These are phyloP conservation scores for Gastroboletus turbinatus DNA, from an alignment of 1,284 basidiomycete genomes.

Conservation along the genomic window DNA sequence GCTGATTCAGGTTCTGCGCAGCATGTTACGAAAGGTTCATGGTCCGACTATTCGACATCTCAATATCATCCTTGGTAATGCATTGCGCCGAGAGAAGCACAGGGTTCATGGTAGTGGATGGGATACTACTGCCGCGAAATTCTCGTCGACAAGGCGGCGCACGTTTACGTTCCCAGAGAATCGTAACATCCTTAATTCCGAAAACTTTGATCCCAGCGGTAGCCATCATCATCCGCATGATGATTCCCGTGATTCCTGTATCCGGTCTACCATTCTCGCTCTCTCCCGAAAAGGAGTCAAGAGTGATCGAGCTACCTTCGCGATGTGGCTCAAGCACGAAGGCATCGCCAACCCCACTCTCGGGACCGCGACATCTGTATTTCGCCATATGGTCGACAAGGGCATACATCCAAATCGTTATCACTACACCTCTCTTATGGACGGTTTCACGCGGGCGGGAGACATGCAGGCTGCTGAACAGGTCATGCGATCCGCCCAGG, in stretches of 20 bases:
- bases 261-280: conserved; percentile 47
- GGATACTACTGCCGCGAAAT: conserved; percentile 43
- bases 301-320: conserved; percentile 55
- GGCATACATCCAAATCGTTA: conserved; percentile 67
- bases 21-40: conserved; percentile 39
- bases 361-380: conserved; percentile 49
- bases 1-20: conserved; percentile 48
- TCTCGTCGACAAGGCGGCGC: conserved; percentile 34
- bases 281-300: conserved; percentile 47
- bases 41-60: conserved; percentile 49
- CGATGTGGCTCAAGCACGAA: conserved; percentile 62
- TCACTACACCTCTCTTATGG: conserved; percentile 70
- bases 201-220: conserved; percentile 49
- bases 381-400: conserved; percentile 55
- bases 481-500: conserved; percentile 50
- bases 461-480: conserved; percentile 52
- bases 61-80: conserved; percentile 48
- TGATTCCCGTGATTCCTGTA: conserved; percentile 35
- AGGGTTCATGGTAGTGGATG: conserved; percentile 49
- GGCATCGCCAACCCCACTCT: conserved; percentile 51
- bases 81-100: conserved; percentile 50
- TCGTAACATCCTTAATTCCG: conserved; percentile 28
- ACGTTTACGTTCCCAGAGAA: conserved; percentile 16
- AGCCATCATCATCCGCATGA: conserved; percentile 41
- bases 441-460: conserved; percentile 56